phyloP scores from a whole-genome alignment of 345 rosid species.

The Hevea brasiliensis region DNA sequence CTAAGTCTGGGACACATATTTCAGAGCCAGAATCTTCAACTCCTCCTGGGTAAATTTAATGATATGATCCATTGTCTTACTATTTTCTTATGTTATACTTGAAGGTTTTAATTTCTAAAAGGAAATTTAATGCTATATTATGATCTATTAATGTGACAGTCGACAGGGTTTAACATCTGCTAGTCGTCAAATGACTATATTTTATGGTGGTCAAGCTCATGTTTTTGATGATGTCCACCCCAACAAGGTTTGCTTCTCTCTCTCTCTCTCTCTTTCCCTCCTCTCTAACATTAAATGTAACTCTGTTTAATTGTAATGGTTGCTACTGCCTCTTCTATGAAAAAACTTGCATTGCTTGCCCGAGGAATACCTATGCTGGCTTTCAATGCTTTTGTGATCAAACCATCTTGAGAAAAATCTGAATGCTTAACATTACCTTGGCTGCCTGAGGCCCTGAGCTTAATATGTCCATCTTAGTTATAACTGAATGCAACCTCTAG shows the following conservation, averaged over 20 bases:
- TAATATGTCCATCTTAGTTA: too few species aligned
- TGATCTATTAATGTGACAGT: constrained; percentile 36
- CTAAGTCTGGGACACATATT: constrained; percentile 37
- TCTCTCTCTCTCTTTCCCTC: constrained; percentile 1
- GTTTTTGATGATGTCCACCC: constrained; percentile 98
- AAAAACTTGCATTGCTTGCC: constrained; percentile 4
- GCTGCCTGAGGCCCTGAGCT: background rate
- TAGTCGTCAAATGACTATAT: constrained; percentile 89
- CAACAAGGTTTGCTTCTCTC: constrained; percentile 55
- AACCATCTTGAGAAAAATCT: too few species aligned
- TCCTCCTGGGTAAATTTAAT: constrained; percentile 57
- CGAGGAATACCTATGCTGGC: background rate
- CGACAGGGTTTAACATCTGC: constrained; percentile 52
- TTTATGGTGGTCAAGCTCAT: constrained; percentile 98
- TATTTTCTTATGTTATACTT: background rate
- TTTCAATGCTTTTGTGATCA: background rate
- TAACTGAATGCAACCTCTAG: too few species aligned
- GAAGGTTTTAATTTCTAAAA: background rate
- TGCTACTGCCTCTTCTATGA: background rate
- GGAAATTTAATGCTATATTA: constrained; percentile 6
- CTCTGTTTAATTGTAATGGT: constrained; percentile 3
- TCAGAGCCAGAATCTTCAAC: constrained; percentile 55
- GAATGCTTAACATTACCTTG: background rate
- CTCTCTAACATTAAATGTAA: background rate
- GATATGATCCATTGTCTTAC: constrained; percentile 1